These are phyloP conservation scores for Penicillium decumbens DNA, from an alignment of 2,329 filamentous ascomycete species.

Conservation along the genomic window DNA sequence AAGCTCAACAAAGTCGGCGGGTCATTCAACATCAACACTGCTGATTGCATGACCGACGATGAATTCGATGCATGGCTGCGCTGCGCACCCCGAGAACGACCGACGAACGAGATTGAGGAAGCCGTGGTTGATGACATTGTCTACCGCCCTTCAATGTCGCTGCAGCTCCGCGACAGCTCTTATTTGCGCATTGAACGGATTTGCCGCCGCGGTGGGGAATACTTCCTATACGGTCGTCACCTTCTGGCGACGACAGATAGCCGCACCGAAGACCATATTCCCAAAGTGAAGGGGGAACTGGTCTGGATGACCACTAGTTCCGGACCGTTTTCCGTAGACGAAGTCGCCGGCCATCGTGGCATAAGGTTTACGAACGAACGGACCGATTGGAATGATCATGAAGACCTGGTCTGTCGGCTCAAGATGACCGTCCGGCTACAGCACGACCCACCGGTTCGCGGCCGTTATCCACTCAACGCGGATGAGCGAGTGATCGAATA, in stretches of 20 bases:
- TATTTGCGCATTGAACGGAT: slow-evolving; percentile 44
- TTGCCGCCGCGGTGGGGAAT: slow-evolving; percentile 18
- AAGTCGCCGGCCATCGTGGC: slow-evolving; percentile 41
- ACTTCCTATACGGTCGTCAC: slow-evolving; percentile 39
- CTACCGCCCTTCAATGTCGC: slow-evolving; percentile 27
- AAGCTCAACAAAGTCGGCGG: not conserved
- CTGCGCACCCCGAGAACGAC: not conserved
- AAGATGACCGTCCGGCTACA: slow-evolving; percentile 20
- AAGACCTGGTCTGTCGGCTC: slow-evolving; percentile 32
- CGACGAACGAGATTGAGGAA: slow-evolving; percentile 11
- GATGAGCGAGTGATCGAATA: slow-evolving; percentile 14
- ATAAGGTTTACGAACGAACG: slow-evolving; percentile 55
- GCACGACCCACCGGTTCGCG: not conserved
- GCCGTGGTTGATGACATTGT: slow-evolving; percentile 18
- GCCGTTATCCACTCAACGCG: not conserved
- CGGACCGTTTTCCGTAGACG: slow-evolving; percentile 39
- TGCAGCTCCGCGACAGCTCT: slow-evolving; percentile 37
- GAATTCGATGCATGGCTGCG: not conserved
- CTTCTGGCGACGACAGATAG: slow-evolving; percentile 31
- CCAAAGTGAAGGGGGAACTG: slow-evolving; percentile 44
- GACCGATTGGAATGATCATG: slow-evolving; percentile 23
- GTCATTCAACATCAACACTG: not conserved
- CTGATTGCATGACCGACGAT: not conserved
- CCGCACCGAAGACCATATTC: slow-evolving; percentile 28
- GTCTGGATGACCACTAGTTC: slow-evolving; percentile 40